Evolutionary conservation across 257 asterid species (phyloP), one percentile per base, ranked within the genome.

Genomic region (Eustoma russellianum): DNA sequence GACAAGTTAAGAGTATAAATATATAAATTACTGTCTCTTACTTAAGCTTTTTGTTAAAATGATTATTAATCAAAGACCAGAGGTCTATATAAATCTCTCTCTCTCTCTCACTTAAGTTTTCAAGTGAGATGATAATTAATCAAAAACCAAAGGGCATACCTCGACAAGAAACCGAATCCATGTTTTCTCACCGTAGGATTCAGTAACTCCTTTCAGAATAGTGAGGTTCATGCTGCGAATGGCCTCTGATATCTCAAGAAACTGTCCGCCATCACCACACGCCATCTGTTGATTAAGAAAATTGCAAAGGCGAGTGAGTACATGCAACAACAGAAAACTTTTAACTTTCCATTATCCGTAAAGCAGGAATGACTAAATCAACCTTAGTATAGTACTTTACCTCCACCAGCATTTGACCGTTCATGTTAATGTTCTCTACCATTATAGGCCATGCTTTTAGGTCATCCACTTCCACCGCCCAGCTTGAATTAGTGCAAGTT

Each of bases 401-500:
- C 95, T 92, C 93, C 48, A 92, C 82, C 66, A 87, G 76, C 91
- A 92, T 81, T 70, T 80, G 93, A 38, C 98, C 95, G 52, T 76
- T 79, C 87, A 76, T 71, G 67, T 81, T 78, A 52, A 83, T 63
- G 59, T 92, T 92, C 72, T 92, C 98, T 57, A 92, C 97, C 8
- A 79, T 75, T 69, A 92, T 92, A 3, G 95, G 96, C 72, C 85
- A 87, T 49, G 70, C 79, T 76, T 85, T 81, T 54, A 71, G 74
- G 76, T 74, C 63, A 66, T 68, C 98, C 66, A 88, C 88, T 81
- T 92, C 98, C 74, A 92, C 83, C 13, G 98, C 95, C 98, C 98
- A 92, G 80, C 93, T 92, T 33, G 98, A 92, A 56, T 97, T 94
- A 45, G 68, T 56, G 61, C 70, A 50, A 55, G 95, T 74, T 60